A percentile compares a stretch with the other conserved stretches of the same genome.
Evolutionary conservation across 169 alveolate species (phyloP).

Genomic region (Perkinsus chesapeaki): DNA sequence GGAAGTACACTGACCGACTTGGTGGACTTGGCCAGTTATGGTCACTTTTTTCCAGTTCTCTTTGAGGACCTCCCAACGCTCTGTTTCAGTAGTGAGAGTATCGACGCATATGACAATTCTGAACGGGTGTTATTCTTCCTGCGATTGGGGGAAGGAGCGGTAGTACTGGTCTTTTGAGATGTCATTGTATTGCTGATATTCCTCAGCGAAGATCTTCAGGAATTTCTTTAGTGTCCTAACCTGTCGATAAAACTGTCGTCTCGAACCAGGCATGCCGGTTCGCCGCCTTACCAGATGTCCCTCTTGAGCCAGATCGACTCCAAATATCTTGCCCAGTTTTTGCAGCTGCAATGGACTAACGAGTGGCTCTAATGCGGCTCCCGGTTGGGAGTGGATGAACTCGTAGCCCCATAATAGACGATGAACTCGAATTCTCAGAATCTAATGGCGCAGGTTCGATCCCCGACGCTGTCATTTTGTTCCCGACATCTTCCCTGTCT

Average conservation of each 20-base stretch:
- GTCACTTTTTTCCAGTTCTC: background rate
- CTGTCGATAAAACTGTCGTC: background rate
- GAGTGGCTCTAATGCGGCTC: background rate
- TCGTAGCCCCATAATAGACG: conserved; percentile 13
- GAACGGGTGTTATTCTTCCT: background rate
- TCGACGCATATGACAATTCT: background rate
- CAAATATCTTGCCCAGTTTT: background rate
- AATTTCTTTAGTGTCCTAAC: background rate
- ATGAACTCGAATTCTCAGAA: background rate
- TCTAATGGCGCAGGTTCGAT: background rate
- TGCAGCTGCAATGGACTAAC: background rate
- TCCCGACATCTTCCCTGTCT: background rate
- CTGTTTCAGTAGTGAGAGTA: background rate
- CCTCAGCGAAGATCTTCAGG: background rate
- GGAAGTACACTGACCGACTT: background rate
- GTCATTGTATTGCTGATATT: background rate
- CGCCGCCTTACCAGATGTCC: background rate
- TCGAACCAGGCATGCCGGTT: background rate
- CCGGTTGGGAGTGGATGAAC: background rate
- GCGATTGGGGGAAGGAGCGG: background rate
- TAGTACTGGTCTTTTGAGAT: background rate
- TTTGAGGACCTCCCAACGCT: background rate
- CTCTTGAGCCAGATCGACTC: background rate
- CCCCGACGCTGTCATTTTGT: background rate
- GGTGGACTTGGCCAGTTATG: background rate